phyloP scores from a whole-genome alignment of 345 rosid species.

The Salix arbutifolia region DNA sequence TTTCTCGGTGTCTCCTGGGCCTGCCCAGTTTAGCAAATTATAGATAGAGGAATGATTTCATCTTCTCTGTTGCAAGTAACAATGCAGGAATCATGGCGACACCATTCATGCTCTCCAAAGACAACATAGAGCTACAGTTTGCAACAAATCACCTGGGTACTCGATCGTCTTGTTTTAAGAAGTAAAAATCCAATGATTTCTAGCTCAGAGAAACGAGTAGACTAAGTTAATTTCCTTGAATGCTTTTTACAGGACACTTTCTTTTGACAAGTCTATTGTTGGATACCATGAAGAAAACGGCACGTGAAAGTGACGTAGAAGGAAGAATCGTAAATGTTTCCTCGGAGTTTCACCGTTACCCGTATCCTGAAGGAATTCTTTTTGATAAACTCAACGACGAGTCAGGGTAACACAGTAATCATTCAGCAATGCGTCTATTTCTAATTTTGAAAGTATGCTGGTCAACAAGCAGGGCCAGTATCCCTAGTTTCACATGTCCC shows the following conservation, averaged over 20 bases:
- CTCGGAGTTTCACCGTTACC: constrained; percentile 30
- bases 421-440: background rate
- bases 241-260: constrained; percentile 43
- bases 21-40: background rate
- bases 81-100: constrained; percentile 34
- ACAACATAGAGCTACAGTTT: constrained; percentile 28
- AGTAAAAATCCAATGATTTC: background rate
- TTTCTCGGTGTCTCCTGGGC: background rate
- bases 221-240: background rate
- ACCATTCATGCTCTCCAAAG: constrained; percentile 35
- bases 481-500: background rate
- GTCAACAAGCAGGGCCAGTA: background rate
- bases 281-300: constrained; percentile 47
- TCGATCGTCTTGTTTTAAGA: too few species aligned
- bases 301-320: constrained; percentile 33
- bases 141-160: constrained; percentile 33
- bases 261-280: constrained; percentile 44
- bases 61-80: constrained; percentile 20
- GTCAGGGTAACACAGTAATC: constrained; percentile 29
- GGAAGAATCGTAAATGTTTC: constrained; percentile 49
- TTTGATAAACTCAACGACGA: constrained; percentile 39
- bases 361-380: constrained; percentile 42
- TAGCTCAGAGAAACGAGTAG: background rate
- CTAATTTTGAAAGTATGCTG: background rate
- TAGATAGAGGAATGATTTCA: background rate